These are phyloP conservation scores for Globomyces pollinis-pini DNA, from an alignment of 192 early-diverging fungal genomes.

Conservation along the genomic window DNA sequence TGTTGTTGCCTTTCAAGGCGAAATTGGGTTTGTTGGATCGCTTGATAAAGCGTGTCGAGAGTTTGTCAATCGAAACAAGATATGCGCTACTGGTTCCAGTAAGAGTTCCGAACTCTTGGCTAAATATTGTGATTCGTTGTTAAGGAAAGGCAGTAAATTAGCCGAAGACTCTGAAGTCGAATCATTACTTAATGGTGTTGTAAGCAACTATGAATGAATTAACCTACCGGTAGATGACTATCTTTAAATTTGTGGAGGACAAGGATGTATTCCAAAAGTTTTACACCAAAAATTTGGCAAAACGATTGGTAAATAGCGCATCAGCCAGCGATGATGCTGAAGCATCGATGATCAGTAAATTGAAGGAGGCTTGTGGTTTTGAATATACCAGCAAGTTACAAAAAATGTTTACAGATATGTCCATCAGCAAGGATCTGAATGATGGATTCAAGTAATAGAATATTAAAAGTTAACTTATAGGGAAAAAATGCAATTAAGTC, in stretches of 20 bases:
- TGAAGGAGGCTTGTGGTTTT: conserved; percentile 82
- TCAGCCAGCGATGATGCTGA: conserved; percentile 91
- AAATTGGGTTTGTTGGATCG: conserved; percentile 81
- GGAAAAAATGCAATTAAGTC: conserved; percentile 35
- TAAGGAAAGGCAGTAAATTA: conserved; percentile 76
- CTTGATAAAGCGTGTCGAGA: conserved; percentile 90
- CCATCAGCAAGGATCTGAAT: conserved; percentile 82
- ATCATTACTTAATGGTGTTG: conserved; percentile 64
- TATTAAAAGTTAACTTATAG: conserved; percentile 15
- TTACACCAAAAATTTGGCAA: conserved; percentile 87
- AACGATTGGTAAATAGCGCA: conserved; percentile 80
- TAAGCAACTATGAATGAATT: conserved; percentile 37
- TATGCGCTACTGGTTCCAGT: conserved; percentile 60
- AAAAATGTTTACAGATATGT: conserved; percentile 94
- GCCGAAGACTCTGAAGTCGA: conserved; percentile 66
- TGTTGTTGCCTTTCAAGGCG: conserved; percentile 67
- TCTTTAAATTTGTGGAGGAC: conserved; percentile 95
- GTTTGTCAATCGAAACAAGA: conserved; percentile 85
- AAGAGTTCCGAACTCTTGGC: conserved; percentile 87
- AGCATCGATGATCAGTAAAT: conserved; percentile 86
- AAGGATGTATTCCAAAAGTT: conserved; percentile 98
- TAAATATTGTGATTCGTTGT: conserved; percentile 78
- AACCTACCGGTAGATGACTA: conserved; percentile 59
- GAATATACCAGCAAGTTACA: conserved; percentile 93
- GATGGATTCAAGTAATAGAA: conserved; percentile 69